Evolutionary conservation across 768 basidiomycete genomes (phyloP).

Genomic region (Panellus pusillus): DNA sequence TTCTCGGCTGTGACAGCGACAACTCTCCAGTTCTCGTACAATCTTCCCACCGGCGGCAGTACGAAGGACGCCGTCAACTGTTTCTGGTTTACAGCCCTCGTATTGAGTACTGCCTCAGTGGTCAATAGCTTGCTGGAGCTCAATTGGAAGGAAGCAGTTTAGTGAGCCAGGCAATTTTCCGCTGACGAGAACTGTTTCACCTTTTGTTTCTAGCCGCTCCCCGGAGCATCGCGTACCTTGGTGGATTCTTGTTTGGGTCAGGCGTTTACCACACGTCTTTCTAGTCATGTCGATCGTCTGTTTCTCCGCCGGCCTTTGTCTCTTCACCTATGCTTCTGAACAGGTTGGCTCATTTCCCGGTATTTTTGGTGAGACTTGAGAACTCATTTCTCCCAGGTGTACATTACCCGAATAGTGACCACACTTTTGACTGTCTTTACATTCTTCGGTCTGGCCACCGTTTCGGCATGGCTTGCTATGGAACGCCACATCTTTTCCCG

Average conservation of each 20-base stretch:
- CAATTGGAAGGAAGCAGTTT: slow-evolving; percentile 83
- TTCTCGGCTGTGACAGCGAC: slow-evolving; percentile 76
- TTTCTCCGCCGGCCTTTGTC: slow-evolving; percentile 76
- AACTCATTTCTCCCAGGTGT: slow-evolving; percentile 38
- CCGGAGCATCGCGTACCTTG: slow-evolving; percentile 76
- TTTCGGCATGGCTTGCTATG: slow-evolving; percentile 72
- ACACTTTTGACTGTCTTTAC: slow-evolving; percentile 77
- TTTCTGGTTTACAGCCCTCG: slow-evolving; percentile 75
- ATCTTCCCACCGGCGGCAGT: slow-evolving; percentile 29
- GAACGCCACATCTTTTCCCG: slow-evolving; percentile 65
- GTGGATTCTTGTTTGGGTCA: slow-evolving; percentile 89
- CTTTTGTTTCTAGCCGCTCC: slow-evolving; percentile 50
- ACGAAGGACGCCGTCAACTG: slow-evolving; percentile 59
- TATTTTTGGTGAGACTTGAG: neutral
- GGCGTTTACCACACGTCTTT: slow-evolving; percentile 78
- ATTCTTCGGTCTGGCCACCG: slow-evolving; percentile 67
- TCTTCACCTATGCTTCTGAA: slow-evolving; percentile 72
- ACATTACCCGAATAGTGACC: slow-evolving; percentile 68
- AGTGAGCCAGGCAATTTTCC: slow-evolving; percentile 46
- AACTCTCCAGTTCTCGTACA: slow-evolving; percentile 68
- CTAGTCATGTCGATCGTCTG: slow-evolving; percentile 81
- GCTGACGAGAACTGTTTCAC: neutral
- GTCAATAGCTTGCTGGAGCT: slow-evolving; percentile 74
- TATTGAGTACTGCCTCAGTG: slow-evolving; percentile 75
- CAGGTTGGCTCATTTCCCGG: slow-evolving; percentile 46